These are phyloP conservation scores for Stentor coeruleus DNA, from an alignment of 73 alveolate species.

Conservation along the genomic window DNA sequence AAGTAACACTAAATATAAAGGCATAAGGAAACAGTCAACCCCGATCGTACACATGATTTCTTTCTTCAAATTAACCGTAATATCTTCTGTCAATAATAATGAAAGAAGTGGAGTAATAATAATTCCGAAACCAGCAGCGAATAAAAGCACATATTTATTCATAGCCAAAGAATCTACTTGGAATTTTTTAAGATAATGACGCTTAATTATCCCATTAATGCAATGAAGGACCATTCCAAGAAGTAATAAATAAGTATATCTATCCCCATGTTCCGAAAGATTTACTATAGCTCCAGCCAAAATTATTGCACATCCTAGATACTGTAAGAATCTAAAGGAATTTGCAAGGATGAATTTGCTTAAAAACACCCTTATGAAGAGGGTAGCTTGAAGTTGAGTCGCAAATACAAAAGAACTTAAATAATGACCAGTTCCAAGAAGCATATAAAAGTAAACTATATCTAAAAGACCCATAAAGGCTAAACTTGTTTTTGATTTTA, in stretches of 20 bases:
- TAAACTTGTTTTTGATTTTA: background rate
- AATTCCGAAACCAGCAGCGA: background rate
- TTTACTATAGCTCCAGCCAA: background rate
- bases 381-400: conserved; percentile 2
- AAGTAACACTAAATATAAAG: background rate
- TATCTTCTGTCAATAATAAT: background rate
- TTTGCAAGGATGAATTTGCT: background rate
- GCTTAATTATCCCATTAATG: background rate
- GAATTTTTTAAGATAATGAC: background rate
- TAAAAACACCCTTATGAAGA: background rate
- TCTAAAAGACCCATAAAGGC: background rate
- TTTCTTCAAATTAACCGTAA: too few species aligned
- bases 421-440: background rate
- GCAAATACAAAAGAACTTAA: background rate
- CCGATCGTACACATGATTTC: background rate
- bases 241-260: background rate
- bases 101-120: background rate
- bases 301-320: background rate
- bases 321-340: background rate
- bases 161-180: background rate
- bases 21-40: background rate
- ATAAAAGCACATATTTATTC: background rate
- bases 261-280: background rate
- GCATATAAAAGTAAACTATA: background rate
- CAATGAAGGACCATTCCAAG: background rate